These are phyloP conservation scores for Trypanosoma grayi DNA, from an alignment of 208 protist species.

Conservation along the genomic window DNA sequence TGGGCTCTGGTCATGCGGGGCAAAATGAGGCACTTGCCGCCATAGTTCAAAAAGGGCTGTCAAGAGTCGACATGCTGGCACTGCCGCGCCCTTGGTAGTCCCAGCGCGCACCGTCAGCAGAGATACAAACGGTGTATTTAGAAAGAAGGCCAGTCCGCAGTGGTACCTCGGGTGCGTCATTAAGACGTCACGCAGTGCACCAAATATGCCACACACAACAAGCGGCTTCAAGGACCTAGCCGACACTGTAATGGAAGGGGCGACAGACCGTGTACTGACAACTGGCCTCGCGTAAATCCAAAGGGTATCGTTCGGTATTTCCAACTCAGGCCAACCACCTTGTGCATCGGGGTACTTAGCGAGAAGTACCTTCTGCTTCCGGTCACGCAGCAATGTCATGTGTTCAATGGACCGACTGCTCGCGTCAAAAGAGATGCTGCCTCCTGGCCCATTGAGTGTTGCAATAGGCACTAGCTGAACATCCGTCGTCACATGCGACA, in stretches of 20 bases:
- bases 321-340: conserved; percentile 61
- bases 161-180: conserved; percentile 15
- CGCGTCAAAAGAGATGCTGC: conserved; percentile 58
- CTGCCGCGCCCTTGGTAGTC: conserved; percentile 16
- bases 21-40: conserved; percentile 42
- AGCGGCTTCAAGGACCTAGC: conserved; percentile 29
- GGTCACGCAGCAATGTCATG: conserved; percentile 72
- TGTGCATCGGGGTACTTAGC: conserved; percentile 83
- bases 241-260: conserved; percentile 24
- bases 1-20: conserved; percentile 58
- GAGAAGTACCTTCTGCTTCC: conserved; percentile 57
- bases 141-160: conserved; percentile 31
- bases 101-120: conserved; percentile 38
- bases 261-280: conserved; percentile 24
- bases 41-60: conserved; percentile 65
- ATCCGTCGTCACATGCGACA: conserved; percentile 24
- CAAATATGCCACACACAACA: conserved; percentile 28
- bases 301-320: conserved; percentile 31
- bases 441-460: conserved; percentile 49
- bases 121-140: conserved; percentile 65
- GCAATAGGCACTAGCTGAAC: conserved; percentile 59
- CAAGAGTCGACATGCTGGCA: conserved; percentile 56
- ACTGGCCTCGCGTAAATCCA: conserved; percentile 39
- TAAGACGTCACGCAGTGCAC: conserved; percentile 20
- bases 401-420: conserved; percentile 73